Base-by-base conservation (phyloP, 441 rosid genomes). In the Adansonia grandidieri region DNA sequence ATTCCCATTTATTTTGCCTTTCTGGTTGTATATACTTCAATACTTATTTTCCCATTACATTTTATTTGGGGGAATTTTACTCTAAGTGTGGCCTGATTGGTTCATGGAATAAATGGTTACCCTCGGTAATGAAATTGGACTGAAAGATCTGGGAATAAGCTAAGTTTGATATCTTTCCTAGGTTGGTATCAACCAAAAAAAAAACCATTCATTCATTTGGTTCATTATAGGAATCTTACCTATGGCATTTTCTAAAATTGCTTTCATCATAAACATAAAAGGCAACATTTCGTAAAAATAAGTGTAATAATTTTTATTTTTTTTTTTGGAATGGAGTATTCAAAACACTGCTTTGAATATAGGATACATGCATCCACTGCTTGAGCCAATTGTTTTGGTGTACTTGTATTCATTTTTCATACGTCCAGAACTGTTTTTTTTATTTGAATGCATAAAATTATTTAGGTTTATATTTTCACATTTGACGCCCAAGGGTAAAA, bases 121-220 rank as follows among this genome's bases (percentile, higher is more conserved):
- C n/a, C 42, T 13, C 1, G 17, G 40, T 60, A 22, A 24, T 61
- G 42, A 61, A 40, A 24, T 24, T 62, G 66, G 66, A 40, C 66
- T 62, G 2, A n/a, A n/a, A 71, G 15, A 53, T 71, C 24, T 4
- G 15, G 62, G 74, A 15, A 71, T 51, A 28, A 51, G 60, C 40
- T 70, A 6, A 48, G 13, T 47, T 50, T 70, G 58, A 13, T 70
- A 24, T 51, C 19, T 14, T 70, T 50, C 6, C 15, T n/a, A 50
- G 28, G 44, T 51, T 50, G 22, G 45, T 51, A 53, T 14, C 58
- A 53, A 15, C 58, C 6, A 20, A 14, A 22, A 47, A 63, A 56
- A n/a, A 64, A 15, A 48, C 1, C 57, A 69, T 69, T 11, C 57
- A 13, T 69, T 57, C 53, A 15, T 51, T n/a, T 65, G 48, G 70